These are phyloP conservation scores for Malassezia obtusa DNA, from an alignment of 1,284 basidiomycete genomes.

Conservation along the genomic window DNA sequence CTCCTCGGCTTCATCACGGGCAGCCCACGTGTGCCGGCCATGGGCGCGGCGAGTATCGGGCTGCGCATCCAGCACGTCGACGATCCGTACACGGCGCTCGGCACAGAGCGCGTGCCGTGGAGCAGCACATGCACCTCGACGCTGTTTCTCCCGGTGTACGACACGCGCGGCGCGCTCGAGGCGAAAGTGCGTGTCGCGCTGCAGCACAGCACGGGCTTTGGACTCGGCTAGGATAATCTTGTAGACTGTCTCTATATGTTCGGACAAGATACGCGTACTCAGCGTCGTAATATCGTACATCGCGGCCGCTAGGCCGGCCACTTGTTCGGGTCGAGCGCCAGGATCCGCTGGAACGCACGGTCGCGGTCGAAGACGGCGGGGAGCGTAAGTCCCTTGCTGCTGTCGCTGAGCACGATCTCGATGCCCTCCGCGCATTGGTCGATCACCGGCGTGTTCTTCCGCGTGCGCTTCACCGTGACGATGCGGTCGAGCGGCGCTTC, in stretches of 20 bases:
- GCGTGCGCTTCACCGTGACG: slow-evolving; percentile 10
- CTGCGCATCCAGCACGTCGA: slow-evolving; percentile 28
- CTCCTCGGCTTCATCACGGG: slow-evolving; percentile 36
- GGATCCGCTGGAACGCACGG: slow-evolving; percentile 9
- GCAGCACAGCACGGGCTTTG: slow-evolving; percentile 30
- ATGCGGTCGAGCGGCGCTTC: slow-evolving; percentile 1
- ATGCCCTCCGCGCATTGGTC: slow-evolving; percentile 13
- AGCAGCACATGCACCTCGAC: slow-evolving; percentile 34
- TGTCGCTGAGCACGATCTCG: slow-evolving; percentile 9
- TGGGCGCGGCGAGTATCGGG: slow-evolving; percentile 22
- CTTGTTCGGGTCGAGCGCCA: slow-evolving; percentile 3
- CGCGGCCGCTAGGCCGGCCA: slow-evolving; percentile 1
- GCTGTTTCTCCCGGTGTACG: slow-evolving; percentile 28
- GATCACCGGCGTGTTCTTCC: slow-evolving; percentile 12
- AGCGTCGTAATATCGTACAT: too few relatives aligned
- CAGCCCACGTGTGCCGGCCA: slow-evolving; percentile 24
- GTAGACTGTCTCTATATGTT: background rate
- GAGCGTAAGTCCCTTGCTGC: background rate
- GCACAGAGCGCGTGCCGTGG: slow-evolving; percentile 26
- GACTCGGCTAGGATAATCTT: slow-evolving; percentile 15
- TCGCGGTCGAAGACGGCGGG: slow-evolving; percentile 12
- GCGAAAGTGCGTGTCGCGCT: slow-evolving; percentile 24
- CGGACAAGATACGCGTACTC: too few relatives aligned
- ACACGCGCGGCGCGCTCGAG: slow-evolving; percentile 7
- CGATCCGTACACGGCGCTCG: background rate